Percentiles rank a stretch among this genome's conserved stretches.
Conservation (phyloP, 2,329 filamentous ascomycete genomes). For the Dactylonectria estremocensis region DNA sequence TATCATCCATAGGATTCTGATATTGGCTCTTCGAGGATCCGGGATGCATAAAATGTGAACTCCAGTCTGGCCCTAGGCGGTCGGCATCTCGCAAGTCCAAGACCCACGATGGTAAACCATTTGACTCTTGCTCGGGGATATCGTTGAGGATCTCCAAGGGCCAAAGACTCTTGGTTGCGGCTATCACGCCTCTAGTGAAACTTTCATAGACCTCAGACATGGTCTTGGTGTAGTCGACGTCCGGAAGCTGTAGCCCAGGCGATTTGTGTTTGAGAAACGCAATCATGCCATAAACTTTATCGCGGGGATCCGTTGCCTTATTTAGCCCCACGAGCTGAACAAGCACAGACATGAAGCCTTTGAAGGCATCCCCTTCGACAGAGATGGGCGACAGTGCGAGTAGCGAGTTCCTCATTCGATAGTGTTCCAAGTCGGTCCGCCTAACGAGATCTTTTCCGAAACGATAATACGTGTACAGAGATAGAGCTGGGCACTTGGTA, state of each 20-base stretch:
- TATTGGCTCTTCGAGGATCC: background rate
- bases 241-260: background rate
- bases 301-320: background rate
- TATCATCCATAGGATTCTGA: background rate
- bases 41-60: background rate
- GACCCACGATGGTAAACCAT: background rate
- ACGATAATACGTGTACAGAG: background rate
- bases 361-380: background rate
- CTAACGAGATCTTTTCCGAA: background rate
- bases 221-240: background rate
- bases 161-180: background rate
- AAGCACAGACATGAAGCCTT: background rate
- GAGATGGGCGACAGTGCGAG: background rate
- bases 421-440: background rate
- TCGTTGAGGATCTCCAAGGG: background rate
- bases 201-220: background rate
- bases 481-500: background rate
- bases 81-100: background rate
- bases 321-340: background rate
- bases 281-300: background rate
- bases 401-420: background rate
- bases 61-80: background rate
- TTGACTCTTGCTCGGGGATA: background rate
- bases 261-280: background rate
- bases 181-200: background rate